phyloP scores from a whole-genome alignment of 345 rosid species.

The Linum usitatissimum region DNA sequence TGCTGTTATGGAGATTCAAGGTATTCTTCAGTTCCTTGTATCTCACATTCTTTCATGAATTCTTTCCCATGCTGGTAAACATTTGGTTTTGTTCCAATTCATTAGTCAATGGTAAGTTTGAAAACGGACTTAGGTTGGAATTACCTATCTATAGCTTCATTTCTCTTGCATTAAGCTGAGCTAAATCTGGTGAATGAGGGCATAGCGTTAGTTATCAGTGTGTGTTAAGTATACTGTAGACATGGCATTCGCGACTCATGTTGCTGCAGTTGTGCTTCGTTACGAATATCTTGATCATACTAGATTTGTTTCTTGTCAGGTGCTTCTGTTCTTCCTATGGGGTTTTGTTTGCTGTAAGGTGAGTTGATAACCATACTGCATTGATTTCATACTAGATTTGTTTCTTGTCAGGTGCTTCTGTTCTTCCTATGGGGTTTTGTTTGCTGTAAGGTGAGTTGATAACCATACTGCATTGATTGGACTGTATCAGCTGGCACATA shows the following conservation, averaged over 20 bases:
- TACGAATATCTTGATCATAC: too few species aligned
- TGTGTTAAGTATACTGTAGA: background rate
- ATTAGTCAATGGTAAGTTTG: background rate
- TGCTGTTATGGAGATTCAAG: constrained; percentile 71
- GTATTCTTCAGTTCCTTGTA: constrained; percentile 22
- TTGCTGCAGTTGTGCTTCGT: too few species aligned
- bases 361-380: constrained; percentile 12
- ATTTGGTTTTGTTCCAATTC: background rate
- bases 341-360: constrained; percentile 91
- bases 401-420: constrained; percentile 50
- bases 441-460: constrained; percentile 73
- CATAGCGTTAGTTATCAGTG: background rate
- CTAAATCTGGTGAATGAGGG: background rate
- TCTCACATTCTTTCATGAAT: background rate
- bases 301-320: constrained; percentile 33
- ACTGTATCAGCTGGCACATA: background rate
- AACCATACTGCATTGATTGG: constrained; percentile 3
- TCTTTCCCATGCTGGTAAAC: background rate
- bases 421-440: constrained; percentile 64
- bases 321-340: constrained; percentile 57
- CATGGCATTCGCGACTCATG: background rate
- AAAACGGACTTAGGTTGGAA: background rate
- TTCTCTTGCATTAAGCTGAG: background rate
- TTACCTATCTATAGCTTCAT: background rate
- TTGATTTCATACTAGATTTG: background rate